A percentile compares a stretch with the other conserved stretches of the same genome.
Conservation (phyloP, 495 filamentous ascomycete species). For the Mytilinidion resinicola region DNA sequence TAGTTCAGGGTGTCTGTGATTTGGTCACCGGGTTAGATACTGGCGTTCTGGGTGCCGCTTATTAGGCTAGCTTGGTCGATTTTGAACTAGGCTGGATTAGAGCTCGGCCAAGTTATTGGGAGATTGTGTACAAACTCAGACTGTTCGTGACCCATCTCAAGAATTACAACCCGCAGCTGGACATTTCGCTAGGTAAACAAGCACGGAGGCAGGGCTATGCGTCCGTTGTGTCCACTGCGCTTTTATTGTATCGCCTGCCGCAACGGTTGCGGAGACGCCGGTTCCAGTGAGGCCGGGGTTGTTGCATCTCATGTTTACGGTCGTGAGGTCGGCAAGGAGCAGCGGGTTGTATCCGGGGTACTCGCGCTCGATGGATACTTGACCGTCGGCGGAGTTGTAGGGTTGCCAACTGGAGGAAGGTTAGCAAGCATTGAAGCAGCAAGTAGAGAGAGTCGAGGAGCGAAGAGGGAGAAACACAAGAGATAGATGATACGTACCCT, state of each 20-base stretch:
- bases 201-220: conserved; percentile 20
- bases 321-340: conserved; percentile 19
- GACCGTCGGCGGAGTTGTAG: conserved; percentile 23
- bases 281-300: conserved; percentile 21
- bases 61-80: conserved; percentile 23
- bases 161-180: conserved; percentile 14
- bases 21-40: conserved; percentile 22
- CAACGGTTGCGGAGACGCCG: conserved; percentile 12
- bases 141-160: conserved; percentile 18
- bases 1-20: conserved; percentile 21
- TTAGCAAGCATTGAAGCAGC: neutral
- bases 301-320: conserved; percentile 23
- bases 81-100: conserved; percentile 21
- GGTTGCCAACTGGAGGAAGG: conserved; percentile 18
- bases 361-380: conserved; percentile 22
- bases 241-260: conserved; percentile 18
- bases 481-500: conserved; percentile 10
- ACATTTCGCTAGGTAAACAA: conserved; percentile 30
- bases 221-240: conserved; percentile 26
- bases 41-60: conserved; percentile 17
- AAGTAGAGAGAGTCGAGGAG: neutral
- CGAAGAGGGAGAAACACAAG: no score
- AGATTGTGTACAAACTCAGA: conserved; percentile 9
- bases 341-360: conserved; percentile 20
- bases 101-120: neutral